Conservation (phyloP, 176 grass and related monocot species). For the Tillandsia fasciculata region DNA sequence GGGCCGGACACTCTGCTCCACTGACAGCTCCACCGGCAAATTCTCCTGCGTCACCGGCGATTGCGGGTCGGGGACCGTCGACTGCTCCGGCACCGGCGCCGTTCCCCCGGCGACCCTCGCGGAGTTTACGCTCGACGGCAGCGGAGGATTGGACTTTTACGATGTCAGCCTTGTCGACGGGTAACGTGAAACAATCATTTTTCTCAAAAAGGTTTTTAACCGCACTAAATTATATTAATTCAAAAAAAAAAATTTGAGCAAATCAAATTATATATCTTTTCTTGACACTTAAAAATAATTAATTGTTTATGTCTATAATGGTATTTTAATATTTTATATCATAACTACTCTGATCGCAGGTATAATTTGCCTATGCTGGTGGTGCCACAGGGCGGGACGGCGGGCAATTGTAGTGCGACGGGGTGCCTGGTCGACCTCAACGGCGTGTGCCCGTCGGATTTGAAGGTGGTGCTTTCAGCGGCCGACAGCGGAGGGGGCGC, state of each 20-base stretch:
- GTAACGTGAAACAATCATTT: conserved; percentile 6
- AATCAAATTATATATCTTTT: no score
- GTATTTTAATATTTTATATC: no score
- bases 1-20: conserved; percentile 75
- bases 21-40: conserved; percentile 37
- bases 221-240: no score
- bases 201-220: no score
- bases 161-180: conserved; percentile 96
- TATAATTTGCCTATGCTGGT: conserved; percentile 70
- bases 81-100: conserved; percentile 56
- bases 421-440: conserved; percentile 83
- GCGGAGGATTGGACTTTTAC: conserved; percentile 79
- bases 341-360: neutral
- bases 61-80: conserved; percentile 48
- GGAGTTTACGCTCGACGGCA: conserved; percentile 83
- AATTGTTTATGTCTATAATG: no score
- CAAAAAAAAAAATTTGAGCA: no score
- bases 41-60: conserved; percentile 76
- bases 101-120: conserved; percentile 60
- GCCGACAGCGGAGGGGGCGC: conserved; percentile 12
- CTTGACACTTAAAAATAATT: no score
- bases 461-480: conserved; percentile 28
- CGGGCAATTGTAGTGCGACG: conserved; percentile 51
- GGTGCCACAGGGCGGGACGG: conserved; percentile 35
- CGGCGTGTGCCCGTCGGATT: conserved; percentile 53